phyloP scores from a whole-genome alignment of 805 yeast genomes.

The Candida manassasensis region DNA sequence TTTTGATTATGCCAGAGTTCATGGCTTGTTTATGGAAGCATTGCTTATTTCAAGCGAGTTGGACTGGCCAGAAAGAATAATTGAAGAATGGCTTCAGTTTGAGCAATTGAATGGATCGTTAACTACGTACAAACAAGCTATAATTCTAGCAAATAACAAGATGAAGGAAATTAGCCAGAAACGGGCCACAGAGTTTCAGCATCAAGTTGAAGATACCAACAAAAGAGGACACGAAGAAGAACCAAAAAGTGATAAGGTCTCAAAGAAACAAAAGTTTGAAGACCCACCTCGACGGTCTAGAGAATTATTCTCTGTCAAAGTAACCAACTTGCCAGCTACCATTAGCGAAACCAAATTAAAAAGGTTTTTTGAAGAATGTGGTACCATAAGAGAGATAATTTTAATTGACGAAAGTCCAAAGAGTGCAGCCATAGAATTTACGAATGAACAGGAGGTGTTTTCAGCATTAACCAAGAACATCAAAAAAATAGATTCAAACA shows the following conservation, averaged over 20 bases:
- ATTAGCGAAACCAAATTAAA: slow-evolving; percentile 35
- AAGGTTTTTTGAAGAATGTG: slow-evolving; percentile 57
- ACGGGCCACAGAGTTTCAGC: slow-evolving; percentile 5
- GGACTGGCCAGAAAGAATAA: slow-evolving; percentile 49
- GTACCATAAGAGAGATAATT: slow-evolving; percentile 39
- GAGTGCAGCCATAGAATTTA: slow-evolving; percentile 58
- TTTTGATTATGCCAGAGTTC: slow-evolving; percentile 15
- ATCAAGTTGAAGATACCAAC: slow-evolving; percentile 2
- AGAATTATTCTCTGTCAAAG: slow-evolving; percentile 56
- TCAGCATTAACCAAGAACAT: slow-evolving; percentile 58
- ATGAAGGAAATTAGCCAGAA: slow-evolving; percentile 7
- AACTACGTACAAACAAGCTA: slow-evolving; percentile 16
- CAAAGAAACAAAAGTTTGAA: slow-evolving; percentile 8
- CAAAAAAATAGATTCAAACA: slow-evolving; percentile 40
- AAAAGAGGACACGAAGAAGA: neutral
- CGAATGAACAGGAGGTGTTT: slow-evolving; percentile 41
- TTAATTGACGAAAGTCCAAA: slow-evolving; percentile 10
- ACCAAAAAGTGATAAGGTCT: neutral
- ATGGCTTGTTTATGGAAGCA: slow-evolving; percentile 28
- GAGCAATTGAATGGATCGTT: slow-evolving; percentile 31
- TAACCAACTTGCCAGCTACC: slow-evolving; percentile 41
- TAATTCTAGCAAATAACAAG: slow-evolving; percentile 20
- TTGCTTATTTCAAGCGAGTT: slow-evolving; percentile 19
- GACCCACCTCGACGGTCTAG: slow-evolving; percentile 40
- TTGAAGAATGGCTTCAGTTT: slow-evolving; percentile 40